These are phyloP conservation scores for Blastobotrys malaysiensis DNA, from an alignment of 1,139 yeast genomes.

Conservation along the genomic window DNA sequence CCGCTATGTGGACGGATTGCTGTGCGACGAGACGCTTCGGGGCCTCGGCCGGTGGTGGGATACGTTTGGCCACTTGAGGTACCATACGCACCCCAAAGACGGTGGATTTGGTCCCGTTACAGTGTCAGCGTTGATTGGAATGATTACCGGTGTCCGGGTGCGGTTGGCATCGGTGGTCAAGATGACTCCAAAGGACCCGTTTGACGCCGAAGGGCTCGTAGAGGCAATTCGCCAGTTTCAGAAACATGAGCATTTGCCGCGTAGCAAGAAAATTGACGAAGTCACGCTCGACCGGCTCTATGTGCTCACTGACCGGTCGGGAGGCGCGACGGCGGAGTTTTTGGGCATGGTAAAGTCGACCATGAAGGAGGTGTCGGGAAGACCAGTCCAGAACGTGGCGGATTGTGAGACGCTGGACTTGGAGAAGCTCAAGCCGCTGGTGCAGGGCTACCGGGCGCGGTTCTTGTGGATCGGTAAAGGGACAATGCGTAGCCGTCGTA, in stretches of 20 bases:
- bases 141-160: constrained; percentile 59
- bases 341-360: constrained; percentile 67
- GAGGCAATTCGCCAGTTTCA: constrained; percentile 62
- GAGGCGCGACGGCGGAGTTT: constrained; percentile 38
- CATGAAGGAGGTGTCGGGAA: constrained; percentile 60
- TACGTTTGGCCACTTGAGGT: constrained; percentile 60
- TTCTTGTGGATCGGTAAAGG: constrained; percentile 49
- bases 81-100: constrained; percentile 45
- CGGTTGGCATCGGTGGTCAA: constrained; percentile 69
- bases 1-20: constrained; percentile 71
- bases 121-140: constrained; percentile 61
- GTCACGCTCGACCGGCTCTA: constrained; percentile 58
- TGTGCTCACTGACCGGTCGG: constrained; percentile 43
- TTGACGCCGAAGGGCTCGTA: constrained; percentile 62
- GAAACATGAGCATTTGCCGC: constrained; percentile 55
- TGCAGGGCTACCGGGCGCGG: constrained; percentile 44
- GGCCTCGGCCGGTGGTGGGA: constrained; percentile 84
- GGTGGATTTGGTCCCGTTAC: constrained; percentile 61
- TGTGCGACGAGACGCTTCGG: constrained; percentile 69
- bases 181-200: constrained; percentile 82
- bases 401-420: constrained; percentile 50
- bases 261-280: constrained; percentile 56
- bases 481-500: constrained; percentile 14
- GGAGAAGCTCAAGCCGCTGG: constrained; percentile 40
- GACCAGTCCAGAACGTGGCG: constrained; percentile 37